Conservation (phyloP, 139 green algal genomes). For the Zygnema circumcarinatum region DNA sequence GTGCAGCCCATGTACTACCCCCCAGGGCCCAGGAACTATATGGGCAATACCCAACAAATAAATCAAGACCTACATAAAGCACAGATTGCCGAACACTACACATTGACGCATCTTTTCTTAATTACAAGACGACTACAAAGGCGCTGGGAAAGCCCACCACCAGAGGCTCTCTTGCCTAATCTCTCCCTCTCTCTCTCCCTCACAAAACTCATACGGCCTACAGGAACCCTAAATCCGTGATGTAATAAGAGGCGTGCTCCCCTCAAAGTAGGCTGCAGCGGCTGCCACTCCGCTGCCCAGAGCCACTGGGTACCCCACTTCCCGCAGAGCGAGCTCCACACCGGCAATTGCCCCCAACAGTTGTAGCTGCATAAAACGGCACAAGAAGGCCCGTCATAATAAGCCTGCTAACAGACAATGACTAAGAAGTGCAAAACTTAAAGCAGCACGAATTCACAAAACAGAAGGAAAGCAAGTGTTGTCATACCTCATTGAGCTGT, state of each 20-base stretch:
- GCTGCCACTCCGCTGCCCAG: conserved; percentile 75
- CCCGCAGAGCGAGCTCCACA: conserved; percentile 92
- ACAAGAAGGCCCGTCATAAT: neutral
- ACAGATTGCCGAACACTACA: too few species aligned
- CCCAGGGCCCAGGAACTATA: too few species aligned
- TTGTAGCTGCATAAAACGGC: conserved; percentile 41
- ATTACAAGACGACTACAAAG: too few species aligned
- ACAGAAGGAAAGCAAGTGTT: neutral
- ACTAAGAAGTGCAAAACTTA: neutral
- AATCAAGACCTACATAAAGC: too few species aligned
- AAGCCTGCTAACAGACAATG: neutral
- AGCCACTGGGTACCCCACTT: conserved; percentile 77
- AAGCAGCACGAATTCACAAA: neutral
- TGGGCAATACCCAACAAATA: too few species aligned
- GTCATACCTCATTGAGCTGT: conserved; percentile 93
- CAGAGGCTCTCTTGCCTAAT: neutral
- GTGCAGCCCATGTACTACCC: too few species aligned
- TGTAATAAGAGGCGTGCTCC: conserved; percentile 54
- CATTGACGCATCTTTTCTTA: too few species aligned
- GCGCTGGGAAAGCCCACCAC: too few species aligned
- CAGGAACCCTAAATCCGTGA: conserved; percentile 9
- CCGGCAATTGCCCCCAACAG: conserved; percentile 81
- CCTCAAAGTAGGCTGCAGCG: conserved; percentile 52
- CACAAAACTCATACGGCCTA: neutral
- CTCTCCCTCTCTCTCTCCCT: neutral